Base-by-base conservation (phyloP, 2,329 filamentous ascomycete species). In the Thielaviopsis musarum region DNA sequence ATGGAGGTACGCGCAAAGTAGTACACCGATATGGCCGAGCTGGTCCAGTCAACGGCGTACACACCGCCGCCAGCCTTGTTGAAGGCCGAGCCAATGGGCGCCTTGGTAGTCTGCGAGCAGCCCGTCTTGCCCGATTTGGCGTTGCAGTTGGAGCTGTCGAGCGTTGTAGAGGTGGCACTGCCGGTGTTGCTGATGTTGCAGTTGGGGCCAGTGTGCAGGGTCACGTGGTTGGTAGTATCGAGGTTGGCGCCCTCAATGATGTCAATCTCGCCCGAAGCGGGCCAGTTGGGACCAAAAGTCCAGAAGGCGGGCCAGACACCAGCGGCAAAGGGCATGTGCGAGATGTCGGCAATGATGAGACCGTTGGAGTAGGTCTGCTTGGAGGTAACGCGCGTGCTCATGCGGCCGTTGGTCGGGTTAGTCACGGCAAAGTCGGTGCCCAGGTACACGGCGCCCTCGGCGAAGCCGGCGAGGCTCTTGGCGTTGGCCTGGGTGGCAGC, bases 251-350 rank as follows among this genome's bases (percentile, higher is more conserved):
- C 86, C 72, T 91, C 87, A 65, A 91, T 81, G 66, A 91, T 85
- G 69, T 91, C 87, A 65, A 91, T 87, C 71, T 91, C 87, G 54
- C 87, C 87, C 7, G 75, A 73, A 51, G 68, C 69, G 1, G 87
- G 87, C 87, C 87, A 91, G 66, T 78, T 70, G n/a, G 76, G 73
- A 17, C 85, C 86, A 38, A 88, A 76, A 57, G 74, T 75, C 79
- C 79, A 87, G 69, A 85, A 85, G 15, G 87, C 87, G 1, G 87
- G 86, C 87, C 87, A 91, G 15, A 81, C 78, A 38, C 86, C 87
- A 62, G 75, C 73, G 51, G 80, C 80, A 21, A 77, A 77, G n/a
- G 87, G 87, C 82, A 90, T 89, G 69, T 91, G 87, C 10, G 74
- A 76, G 61, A 90, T 79, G 67, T 91, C 87, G 59, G 85, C 75